Evolutionary conservation across 371 early-diverging fungal species (phyloP).

Genomic region (Antonospora locustae): DNA sequence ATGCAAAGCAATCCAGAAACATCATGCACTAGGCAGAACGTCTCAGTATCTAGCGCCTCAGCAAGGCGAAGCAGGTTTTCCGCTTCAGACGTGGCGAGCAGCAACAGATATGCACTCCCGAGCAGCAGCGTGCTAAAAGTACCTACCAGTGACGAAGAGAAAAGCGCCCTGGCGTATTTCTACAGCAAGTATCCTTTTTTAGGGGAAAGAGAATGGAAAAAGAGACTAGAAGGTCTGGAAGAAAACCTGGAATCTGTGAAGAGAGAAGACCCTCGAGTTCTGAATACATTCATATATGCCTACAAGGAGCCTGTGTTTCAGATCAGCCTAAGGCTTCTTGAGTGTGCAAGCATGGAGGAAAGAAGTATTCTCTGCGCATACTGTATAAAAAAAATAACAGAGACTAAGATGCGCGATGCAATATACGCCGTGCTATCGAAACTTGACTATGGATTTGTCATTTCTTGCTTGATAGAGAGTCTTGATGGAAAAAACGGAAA

Average conservation of each 20-base stretch:
- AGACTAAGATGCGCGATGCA: slow-evolving; percentile 8
- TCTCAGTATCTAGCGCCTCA: neutral
- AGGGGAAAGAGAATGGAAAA: slow-evolving; percentile 16
- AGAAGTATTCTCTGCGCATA: neutral
- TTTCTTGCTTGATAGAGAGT: neutral
- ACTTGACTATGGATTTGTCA: neutral
- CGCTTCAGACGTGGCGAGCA: neutral
- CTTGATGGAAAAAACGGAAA: slow-evolving; percentile 7
- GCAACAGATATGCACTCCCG: slow-evolving; percentile 9
- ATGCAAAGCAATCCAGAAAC: too few relatives aligned
- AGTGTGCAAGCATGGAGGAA: neutral
- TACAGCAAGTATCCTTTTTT: slow-evolving; percentile 21
- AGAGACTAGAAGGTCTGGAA: slow-evolving; percentile 8
- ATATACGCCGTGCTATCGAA: slow-evolving; percentile 4
- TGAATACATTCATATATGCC: slow-evolving; percentile 3
- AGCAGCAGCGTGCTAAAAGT: slow-evolving; percentile 15
- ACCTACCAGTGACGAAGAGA: slow-evolving; percentile 4
- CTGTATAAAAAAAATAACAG: slow-evolving; percentile 18
- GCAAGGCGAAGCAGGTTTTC: neutral
- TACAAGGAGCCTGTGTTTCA: slow-evolving; percentile 5
- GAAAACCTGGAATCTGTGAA: neutral
- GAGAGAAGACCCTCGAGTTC: neutral
- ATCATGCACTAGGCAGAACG: too few relatives aligned
- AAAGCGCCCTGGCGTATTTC: slow-evolving; percentile 26
- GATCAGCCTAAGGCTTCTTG: neutral